Conservation (phyloP, 176 grass and related monocot species). For the Bolboschoenus planiculmis region DNA sequence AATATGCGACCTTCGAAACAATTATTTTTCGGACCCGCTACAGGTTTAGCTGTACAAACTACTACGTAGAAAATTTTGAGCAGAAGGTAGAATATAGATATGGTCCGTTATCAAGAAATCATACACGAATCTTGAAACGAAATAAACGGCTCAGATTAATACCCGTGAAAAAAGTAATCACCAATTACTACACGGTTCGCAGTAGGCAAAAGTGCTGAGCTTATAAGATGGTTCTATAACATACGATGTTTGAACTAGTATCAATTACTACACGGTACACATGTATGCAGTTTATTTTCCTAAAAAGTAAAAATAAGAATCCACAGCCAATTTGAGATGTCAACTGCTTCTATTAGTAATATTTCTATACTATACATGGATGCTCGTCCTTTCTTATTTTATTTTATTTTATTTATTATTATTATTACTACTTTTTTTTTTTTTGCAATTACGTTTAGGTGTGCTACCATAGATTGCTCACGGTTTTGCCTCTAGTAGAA, state of each 20-base stretch:
- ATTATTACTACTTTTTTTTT: too few relatives aligned
- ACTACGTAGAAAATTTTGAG: too few relatives aligned
- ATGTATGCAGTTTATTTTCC: not conserved
- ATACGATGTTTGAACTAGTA: not conserved
- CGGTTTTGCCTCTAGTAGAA: slow-evolving; percentile 69
- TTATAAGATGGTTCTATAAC: too few relatives aligned
- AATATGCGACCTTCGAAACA: not conserved
- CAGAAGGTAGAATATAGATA: not conserved
- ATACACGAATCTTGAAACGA: not conserved
- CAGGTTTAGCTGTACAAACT: too few relatives aligned
- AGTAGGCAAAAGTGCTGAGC: not conserved
- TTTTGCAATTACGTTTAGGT: not conserved
- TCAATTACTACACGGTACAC: not conserved
- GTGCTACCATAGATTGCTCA: slow-evolving; percentile 18
- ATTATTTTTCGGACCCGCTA: not conserved
- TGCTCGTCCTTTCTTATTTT: not conserved
- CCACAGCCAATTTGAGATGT: not conserved
- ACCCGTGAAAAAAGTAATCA: too few relatives aligned
- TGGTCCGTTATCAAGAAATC: not conserved
- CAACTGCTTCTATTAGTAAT: slow-evolving; percentile 1
- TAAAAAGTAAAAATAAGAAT: not conserved
- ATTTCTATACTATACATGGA: not conserved
- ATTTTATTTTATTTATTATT: not conserved
- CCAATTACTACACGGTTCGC: not conserved
- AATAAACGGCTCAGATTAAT: not conserved